Evolutionary conservation across 495 filamentous ascomycete species (phyloP), one percentile per base, ranked within the genome.

Genomic region (Lophiostoma macrostomum): DNA sequence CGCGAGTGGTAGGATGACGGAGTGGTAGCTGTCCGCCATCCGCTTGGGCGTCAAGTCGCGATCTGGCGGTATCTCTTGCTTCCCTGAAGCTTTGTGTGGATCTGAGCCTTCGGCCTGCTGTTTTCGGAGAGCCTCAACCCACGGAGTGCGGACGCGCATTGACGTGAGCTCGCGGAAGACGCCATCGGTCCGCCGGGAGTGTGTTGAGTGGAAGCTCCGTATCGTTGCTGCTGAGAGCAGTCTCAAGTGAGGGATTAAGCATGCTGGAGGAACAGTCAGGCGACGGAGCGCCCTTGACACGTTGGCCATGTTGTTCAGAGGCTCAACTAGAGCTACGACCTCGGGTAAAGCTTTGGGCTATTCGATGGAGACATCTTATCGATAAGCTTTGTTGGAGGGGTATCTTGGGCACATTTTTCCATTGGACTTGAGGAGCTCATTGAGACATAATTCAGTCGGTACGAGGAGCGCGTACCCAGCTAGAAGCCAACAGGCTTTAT

Each of bases 11-110:
- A 87, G 67, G 67, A 86, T 81, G 41, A 83, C 77, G 49, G 71
- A 76, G 54, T 83, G 79, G 54, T 77, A 80, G 61, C 80, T 84
- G 58, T 86, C 82, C 0, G 70, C 73, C 83, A 85, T 86, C 60
- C 72, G 78, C 66, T 81, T 85, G 5, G 83, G 80, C 20, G 68
- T 72, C 44, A 83, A 53, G 60, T 80, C 74, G 6, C 72, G 74
- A 60, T 78, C 69, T 34, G 52, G 20, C 11, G 67, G 64, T 19
- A 70, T 63, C 12, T 66, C 48, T 5, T 64, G 67, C 20, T 56
- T 58, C 5, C 43, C 45, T 6, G 53, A 66, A n/a, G 39, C 44
- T 48, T 65, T 67, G 11, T 13, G 56, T 24, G 45, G 64, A 39
- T 53, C 53, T 12, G 63, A 67, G 7, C 64, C 66, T 5, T 75